These are phyloP conservation scores for Blastomyces gilchristii DNA, from an alignment of 2,329 filamentous ascomycete genomes.

Conservation along the genomic window DNA sequence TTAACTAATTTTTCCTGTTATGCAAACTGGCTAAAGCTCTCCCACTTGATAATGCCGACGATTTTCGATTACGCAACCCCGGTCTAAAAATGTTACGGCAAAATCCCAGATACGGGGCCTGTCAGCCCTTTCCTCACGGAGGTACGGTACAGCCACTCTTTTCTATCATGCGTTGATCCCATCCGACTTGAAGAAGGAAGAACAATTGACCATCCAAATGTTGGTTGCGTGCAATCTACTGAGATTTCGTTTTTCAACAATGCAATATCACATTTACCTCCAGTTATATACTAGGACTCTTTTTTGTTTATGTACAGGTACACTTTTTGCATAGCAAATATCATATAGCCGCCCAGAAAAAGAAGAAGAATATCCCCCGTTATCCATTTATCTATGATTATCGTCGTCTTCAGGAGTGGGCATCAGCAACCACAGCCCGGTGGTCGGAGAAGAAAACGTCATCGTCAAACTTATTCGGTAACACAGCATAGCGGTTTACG, in stretches of 20 bases:
- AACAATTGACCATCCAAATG: neutral
- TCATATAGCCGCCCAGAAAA: neutral
- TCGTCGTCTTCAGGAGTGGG: conserved; percentile 8
- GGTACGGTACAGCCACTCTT: no score
- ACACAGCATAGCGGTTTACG: conserved; percentile 41
- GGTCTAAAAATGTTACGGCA: no score
- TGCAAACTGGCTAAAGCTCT: no score
- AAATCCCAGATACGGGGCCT: no score
- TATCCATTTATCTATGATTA: neutral
- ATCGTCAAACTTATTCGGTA: conserved; percentile 47
- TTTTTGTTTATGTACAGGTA: neutral
- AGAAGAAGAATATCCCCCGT: neutral
- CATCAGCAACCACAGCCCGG: conserved; percentile 46
- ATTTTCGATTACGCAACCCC: no score
- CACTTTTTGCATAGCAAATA: neutral
- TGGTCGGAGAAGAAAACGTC: conserved; percentile 47
- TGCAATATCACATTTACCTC: neutral
- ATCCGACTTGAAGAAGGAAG: conserved; percentile 44
- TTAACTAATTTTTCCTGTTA: no score
- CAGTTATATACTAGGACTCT: neutral
- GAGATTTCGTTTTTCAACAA: neutral
- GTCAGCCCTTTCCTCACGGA: no score
- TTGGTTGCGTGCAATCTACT: neutral
- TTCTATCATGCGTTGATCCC: neutral
- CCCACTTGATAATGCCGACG: no score